Evolutionary conservation across 805 yeast species (phyloP), one percentile per base, ranked within the genome.

Genomic region (Kodamaea neixiangensis): DNA sequence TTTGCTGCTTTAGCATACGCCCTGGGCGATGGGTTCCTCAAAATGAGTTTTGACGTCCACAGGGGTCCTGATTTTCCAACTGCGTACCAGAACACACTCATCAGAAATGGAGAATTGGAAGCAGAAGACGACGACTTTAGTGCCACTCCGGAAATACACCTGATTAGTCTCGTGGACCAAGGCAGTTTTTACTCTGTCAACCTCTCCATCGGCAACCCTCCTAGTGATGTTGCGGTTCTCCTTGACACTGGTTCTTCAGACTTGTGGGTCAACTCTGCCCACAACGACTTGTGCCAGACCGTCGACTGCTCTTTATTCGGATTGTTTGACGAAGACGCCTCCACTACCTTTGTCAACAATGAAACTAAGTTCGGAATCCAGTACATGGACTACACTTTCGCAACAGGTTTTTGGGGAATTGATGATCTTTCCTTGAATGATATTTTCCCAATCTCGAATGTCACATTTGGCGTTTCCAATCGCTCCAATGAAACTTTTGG

Each of bases 221-320:
- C 73, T 0, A 86, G 85, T 58, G 63, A 70, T 11, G 70, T 86
- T 6, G 72, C 71, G 7, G 81, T 86, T 7, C 63, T 84, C 33
- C 64, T 87, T 14, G 94, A 87, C 59, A 87, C 92, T 1, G 94
- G 93, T 2, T 85, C 91, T 0, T 78, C 87, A 0, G 93, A 87
- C 63, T 66, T 87, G 15, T 86, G 89, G 89, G 80, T 86, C n/a
- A 55, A 53, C 43, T 31, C 54, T n/a, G 50, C 55, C n/a, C 63
- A 60, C 49, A 57, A 64, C 3, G 56, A 57, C 7, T 62, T 67
- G 48, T 6, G 35, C 2, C 43, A 52, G 29, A 25, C 42, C 4
- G 50, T 67, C 43, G 51, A 59, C 42, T 58, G 67, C 48, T 54
- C 50, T 9, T 41, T 45, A 6, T 50, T 47, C 39, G 66, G 64